Percentiles rank a stretch among this genome's conserved stretches.
Conservation (phyloP, 331 rosid genomes). For the Malus hybrid region DNA sequence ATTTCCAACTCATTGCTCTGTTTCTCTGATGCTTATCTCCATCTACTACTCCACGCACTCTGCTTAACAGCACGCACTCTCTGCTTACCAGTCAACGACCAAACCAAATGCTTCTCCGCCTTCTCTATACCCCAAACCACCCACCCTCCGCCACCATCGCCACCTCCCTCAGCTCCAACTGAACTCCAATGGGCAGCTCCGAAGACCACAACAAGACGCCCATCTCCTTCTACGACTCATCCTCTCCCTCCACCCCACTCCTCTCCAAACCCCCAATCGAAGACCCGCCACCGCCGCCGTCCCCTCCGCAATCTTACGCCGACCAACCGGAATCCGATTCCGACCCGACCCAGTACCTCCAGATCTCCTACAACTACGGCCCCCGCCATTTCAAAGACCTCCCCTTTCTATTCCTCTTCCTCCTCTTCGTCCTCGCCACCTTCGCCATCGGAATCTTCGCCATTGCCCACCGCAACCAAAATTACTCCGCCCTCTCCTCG, state of each 20-base stretch:
- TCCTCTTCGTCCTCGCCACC: constrained; percentile 50
- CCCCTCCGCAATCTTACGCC: constrained; percentile 17
- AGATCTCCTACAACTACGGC: constrained; percentile 64
- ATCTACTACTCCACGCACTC: not conserved
- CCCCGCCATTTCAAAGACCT: constrained; percentile 68
- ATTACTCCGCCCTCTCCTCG: constrained; percentile 40
- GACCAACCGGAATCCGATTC: constrained; percentile 44
- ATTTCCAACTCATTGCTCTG: not conserved
- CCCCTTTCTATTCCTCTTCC: constrained; percentile 61
- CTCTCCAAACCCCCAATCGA: constrained; percentile 29
- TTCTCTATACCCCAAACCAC: not conserved
- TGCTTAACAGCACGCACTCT: not conserved
- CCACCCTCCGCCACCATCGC: not conserved
- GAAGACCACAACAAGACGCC: constrained; percentile 45
- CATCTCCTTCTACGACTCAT: constrained; percentile 25
- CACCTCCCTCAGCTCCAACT: not conserved
- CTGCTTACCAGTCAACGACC: constrained; percentile 15
- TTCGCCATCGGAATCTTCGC: constrained; percentile 70
- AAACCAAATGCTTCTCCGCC: not conserved
- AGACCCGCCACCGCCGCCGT: constrained; percentile 18
- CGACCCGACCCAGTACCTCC: constrained; percentile 53
- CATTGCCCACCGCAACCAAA: constrained; percentile 45
- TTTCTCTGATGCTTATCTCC: not conserved
- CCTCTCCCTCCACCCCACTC: constrained; percentile 17
- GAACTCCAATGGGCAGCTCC: constrained; percentile 37